phyloP scores from a whole-genome alignment of 2,329 filamentous ascomycete genomes.

The Ophiostoma quercus region DNA sequence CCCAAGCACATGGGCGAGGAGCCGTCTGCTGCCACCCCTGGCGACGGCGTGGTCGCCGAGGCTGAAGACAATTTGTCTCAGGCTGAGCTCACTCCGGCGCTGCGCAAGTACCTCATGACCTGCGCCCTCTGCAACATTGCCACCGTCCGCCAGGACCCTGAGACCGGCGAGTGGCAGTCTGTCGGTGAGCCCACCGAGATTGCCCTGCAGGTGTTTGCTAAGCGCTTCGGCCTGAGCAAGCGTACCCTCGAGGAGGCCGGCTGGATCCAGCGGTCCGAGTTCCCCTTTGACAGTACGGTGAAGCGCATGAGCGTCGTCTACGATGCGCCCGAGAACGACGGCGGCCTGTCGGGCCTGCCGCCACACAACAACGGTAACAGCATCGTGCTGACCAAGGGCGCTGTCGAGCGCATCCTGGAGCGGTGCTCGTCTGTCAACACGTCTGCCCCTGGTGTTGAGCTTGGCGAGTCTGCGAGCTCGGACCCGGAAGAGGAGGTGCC shows the following conservation, averaged over 20 bases:
- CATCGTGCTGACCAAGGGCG: constrained; percentile 57
- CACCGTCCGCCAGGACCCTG: constrained; percentile 52
- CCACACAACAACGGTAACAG: constrained; percentile 40
- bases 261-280: constrained; percentile 64
- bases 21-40: background rate
- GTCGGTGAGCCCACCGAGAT: constrained; percentile 71
- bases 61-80: background rate
- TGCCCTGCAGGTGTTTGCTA: constrained; percentile 68
- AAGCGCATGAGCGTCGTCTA: constrained; percentile 79
- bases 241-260: constrained; percentile 46
- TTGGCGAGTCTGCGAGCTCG: constrained; percentile 25
- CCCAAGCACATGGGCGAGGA: constrained; percentile 12
- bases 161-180: constrained; percentile 57
- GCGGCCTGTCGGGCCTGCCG: constrained; percentile 30
- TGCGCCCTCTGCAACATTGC: constrained; percentile 61
- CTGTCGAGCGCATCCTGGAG: constrained; percentile 56
- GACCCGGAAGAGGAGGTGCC: constrained; percentile 36
- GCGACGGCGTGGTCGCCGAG: background rate
- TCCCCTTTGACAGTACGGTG: constrained; percentile 72
- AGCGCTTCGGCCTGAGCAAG: constrained; percentile 59
- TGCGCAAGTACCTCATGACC: constrained; percentile 49
- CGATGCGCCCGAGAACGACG: constrained; percentile 42
- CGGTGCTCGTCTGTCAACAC: constrained; percentile 45
- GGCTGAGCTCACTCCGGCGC: constrained; percentile 44
- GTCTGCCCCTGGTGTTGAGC: constrained; percentile 34